Base-by-base conservation (phyloP, 2,329 filamentous ascomycete species). In the Paraphaeosphaeria sporulosa region DNA sequence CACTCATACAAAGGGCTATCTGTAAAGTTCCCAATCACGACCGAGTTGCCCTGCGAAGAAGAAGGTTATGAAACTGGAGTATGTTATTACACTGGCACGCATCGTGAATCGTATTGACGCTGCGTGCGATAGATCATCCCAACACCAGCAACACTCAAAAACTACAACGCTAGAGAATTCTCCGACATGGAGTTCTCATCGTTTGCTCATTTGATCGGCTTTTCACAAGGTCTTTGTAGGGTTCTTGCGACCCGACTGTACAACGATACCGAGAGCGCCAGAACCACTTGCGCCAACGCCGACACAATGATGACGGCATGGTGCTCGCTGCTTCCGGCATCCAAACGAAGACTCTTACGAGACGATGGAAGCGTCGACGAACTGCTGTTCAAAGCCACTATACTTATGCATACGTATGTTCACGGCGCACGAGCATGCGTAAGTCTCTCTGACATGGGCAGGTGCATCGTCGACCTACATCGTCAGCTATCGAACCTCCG, bases 1-100 rank as follows among this genome's bases (percentile, higher is more conserved):
- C 85, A 88, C 25, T 84, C 86, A 2, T 60, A 51, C 46, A 10
- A 38, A 36, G 58, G 58, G n/a, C 58, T 60, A 15, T 49, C 51
- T 2, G 30, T 48, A 3, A 51, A 56, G 21, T 56, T 92, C 8
- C 77, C 82, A 10, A 83, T 85, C 17, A 87, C 90, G 65, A 89
- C 92, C 3, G 84, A 84, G 2, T 82, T 96, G 2, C 93, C 93
- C 0, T 94, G 92, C 69, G 91, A 95, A 72, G 92, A 96, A 74
- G 80, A 84, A 19, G 86, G 91, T 44, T 93, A 88, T 71, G 57
- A 64, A 30, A 64, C 59, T 23, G 71, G 64, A 2, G 69, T 72
- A 58, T 71, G 73, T 60, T n/a, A 7, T 19, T 50, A 19, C 19
- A 4, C 19, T 36, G 4, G 19, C 32, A 19, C 30, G 13, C 21